Conservation (phyloP, 2,329 filamentous ascomycete species). For the Botrytis paeoniae region DNA sequence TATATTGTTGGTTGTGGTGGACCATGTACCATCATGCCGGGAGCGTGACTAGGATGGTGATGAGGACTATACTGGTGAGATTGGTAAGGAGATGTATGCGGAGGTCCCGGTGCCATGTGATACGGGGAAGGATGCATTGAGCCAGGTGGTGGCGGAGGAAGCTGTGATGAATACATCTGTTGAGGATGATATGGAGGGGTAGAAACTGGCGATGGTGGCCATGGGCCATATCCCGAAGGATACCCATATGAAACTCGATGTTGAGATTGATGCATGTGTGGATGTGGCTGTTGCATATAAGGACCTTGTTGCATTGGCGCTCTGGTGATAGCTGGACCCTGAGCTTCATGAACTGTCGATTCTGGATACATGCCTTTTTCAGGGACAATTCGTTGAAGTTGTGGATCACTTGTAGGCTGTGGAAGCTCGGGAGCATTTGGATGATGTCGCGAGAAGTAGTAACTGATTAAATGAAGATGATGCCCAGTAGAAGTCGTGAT, state of each 20-base stretch:
- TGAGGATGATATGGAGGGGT: conserved; percentile 52
- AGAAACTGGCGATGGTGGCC: conserved; percentile 55
- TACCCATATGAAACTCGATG: conserved; percentile 39
- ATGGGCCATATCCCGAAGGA: conserved; percentile 44
- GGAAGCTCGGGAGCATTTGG: conserved; percentile 69
- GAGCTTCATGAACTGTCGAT: conserved; percentile 85
- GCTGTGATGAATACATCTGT: conserved; percentile 39
- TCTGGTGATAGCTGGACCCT: conserved; percentile 76
- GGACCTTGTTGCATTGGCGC: conserved; percentile 60
- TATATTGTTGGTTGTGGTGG: conserved; percentile 30
- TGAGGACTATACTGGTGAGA: conserved; percentile 33
- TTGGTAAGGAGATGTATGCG: conserved; percentile 35
- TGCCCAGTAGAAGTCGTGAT: conserved; percentile 89
- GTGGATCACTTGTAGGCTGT: conserved; percentile 78
- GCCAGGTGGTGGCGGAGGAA: conserved; percentile 39
- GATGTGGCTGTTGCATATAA: conserved; percentile 37
- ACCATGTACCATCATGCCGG: conserved; percentile 23
- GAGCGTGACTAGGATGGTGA: conserved; percentile 25
- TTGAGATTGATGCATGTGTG: conserved; percentile 33
- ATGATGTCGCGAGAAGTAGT: conserved; percentile 75
- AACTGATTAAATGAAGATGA: conserved; percentile 95
- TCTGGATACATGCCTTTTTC: conserved; percentile 97
- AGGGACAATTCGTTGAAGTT: conserved; percentile 77
- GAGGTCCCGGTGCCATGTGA: conserved; percentile 34
- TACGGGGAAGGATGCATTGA: conserved; percentile 35